These are phyloP conservation scores for Pleoardoris graminearum DNA, from an alignment of 2,329 filamentous ascomycete genomes.

Conservation along the genomic window DNA sequence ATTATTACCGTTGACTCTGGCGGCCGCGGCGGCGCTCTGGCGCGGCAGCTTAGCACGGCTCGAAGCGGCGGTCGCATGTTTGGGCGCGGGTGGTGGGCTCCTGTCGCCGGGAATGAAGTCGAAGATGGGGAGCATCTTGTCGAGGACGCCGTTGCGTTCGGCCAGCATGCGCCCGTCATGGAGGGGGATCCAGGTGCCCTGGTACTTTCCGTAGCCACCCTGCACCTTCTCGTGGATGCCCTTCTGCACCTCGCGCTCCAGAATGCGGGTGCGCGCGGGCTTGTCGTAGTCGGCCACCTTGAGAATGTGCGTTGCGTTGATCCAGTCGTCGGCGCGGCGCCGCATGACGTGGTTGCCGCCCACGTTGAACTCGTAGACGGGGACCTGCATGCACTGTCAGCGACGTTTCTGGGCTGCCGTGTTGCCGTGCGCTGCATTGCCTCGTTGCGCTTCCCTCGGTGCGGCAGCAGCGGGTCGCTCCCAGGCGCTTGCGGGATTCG, in stretches of 20 bases:
- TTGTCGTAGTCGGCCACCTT: conserved; percentile 98
- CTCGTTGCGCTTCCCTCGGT: neutral
- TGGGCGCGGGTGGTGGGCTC: conserved; percentile 90
- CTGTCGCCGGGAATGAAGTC: conserved; percentile 82
- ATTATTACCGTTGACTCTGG: conserved; percentile 41
- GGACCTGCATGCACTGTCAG: conserved; percentile 63
- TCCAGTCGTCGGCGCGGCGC: conserved; percentile 89
- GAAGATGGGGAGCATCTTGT: conserved; percentile 84
- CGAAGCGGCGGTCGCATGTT: conserved; percentile 71
- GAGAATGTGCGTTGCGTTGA: conserved; percentile 98
- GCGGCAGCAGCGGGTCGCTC: neutral
- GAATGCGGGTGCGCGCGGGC: conserved; percentile 87
- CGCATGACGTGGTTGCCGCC: conserved; percentile 94
- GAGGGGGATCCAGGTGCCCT: conserved; percentile 97
- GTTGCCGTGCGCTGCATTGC: neutral
- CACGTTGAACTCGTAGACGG: conserved; percentile 91
- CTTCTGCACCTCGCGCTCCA: conserved; percentile 96
- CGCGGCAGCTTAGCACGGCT: conserved; percentile 81
- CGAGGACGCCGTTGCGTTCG: conserved; percentile 81
- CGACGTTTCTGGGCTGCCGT: neutral
- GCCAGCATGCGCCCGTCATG: conserved; percentile 79
- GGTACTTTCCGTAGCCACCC: conserved; percentile 97
- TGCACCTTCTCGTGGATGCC: conserved; percentile 97
- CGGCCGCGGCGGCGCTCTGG: conserved; percentile 63
- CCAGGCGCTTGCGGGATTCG: conserved; percentile 14